phyloP scores from a whole-genome alignment of 805 yeast genomes.

The Torulaspora franciscae region DNA sequence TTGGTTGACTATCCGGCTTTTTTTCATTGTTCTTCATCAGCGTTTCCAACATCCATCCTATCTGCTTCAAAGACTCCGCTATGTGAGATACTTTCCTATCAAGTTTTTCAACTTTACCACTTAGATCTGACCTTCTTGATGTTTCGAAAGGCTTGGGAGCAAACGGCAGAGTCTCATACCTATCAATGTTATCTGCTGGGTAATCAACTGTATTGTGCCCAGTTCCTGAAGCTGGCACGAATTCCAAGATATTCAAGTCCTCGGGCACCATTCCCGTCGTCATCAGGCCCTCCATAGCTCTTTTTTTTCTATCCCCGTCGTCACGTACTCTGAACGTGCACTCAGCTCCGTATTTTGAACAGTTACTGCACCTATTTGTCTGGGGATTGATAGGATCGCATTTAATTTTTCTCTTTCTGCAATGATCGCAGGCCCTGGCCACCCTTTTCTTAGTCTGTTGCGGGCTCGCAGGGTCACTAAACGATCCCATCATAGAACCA shows the following conservation, averaged over 20 bases:
- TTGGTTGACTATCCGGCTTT: conserved; percentile 7
- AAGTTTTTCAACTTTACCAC: conserved; percentile 18
- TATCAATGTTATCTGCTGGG: not conserved
- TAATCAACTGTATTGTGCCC: conserved; percentile 1
- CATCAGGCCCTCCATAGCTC: not conserved
- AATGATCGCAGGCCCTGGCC: conserved; percentile 33
- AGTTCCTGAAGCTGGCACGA: not conserved
- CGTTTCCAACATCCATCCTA: conserved; percentile 23
- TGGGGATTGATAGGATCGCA: conserved; percentile 26
- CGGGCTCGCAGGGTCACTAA: conserved; percentile 8
- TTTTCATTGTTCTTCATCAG: conserved; percentile 11
- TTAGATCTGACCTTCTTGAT: not conserved
- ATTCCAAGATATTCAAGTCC: conserved; percentile 2
- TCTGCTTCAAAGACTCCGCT: conserved; percentile 21
- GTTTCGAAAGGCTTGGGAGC: not conserved
- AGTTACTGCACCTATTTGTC: conserved; percentile 28
- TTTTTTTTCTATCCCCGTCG: conserved; percentile 11
- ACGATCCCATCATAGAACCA: not conserved
- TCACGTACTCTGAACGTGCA: conserved; percentile 29
- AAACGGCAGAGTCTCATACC: not conserved
- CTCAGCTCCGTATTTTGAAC: conserved; percentile 23
- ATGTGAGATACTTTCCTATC: conserved; percentile 25
- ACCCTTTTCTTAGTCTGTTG: conserved; percentile 24
- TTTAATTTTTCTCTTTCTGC: conserved; percentile 33
- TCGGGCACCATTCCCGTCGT: not conserved